phyloP scores from a whole-genome alignment of 1,284 basidiomycete species.

The Tilletiopsis washingtonensis region DNA sequence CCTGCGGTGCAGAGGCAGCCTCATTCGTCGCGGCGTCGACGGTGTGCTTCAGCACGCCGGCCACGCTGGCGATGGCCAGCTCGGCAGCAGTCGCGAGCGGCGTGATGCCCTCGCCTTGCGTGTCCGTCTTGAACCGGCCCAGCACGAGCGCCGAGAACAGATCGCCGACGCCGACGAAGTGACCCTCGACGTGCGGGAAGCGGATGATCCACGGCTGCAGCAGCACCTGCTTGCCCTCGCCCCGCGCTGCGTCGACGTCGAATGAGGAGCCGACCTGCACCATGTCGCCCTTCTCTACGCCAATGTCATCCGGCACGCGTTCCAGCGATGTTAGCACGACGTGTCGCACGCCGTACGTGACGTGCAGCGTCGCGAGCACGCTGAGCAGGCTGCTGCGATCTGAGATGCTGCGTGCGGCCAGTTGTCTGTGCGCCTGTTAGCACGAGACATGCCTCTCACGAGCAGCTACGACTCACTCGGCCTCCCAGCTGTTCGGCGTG shows the following conservation, averaged over 20 bases:
- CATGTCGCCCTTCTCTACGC: constrained; percentile 21
- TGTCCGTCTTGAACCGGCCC: constrained; percentile 60
- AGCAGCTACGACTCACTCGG: constrained; percentile 60
- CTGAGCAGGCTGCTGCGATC: constrained; percentile 60
- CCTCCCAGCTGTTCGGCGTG: constrained; percentile 97
- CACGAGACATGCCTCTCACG: constrained; percentile 10
- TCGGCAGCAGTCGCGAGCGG: neutral
- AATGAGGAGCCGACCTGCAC: constrained; percentile 46
- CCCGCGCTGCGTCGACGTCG: constrained; percentile 30
- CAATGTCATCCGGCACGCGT: constrained; percentile 23
- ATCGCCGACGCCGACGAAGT: constrained; percentile 94
- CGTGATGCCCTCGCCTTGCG: neutral
- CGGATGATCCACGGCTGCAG: constrained; percentile 55
- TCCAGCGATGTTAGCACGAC: constrained; percentile 84
- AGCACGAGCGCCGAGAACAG: constrained; percentile 88
- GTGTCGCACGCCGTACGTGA: constrained; percentile 65
- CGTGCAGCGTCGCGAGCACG: constrained; percentile 69
- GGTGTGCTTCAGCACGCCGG: neutral
- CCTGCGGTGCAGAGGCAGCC: too few relatives aligned
- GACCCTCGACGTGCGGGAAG: constrained; percentile 77
- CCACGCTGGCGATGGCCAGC: neutral
- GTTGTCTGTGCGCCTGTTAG: constrained; percentile 57
- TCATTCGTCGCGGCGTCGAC: too few relatives aligned
- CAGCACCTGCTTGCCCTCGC: constrained; percentile 8
- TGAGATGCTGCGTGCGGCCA: constrained; percentile 52